A percentile compares a stretch with the other conserved stretches of the same genome.
Conservation (phyloP, 441 rosid genomes). For the Breynia disticha region DNA sequence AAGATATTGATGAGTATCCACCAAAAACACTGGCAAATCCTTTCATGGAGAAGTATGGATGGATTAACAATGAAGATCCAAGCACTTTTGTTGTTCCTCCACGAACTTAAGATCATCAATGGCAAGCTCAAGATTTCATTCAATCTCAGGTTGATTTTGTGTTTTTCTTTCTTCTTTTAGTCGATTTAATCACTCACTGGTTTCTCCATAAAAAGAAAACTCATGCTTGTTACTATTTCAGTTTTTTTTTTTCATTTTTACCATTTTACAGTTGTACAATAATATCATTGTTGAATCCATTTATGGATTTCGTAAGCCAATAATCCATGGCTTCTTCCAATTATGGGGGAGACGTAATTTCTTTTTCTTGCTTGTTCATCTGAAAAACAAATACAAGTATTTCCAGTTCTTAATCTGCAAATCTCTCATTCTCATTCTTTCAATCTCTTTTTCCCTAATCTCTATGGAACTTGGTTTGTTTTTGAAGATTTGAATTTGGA, state of each 20-base stretch:
- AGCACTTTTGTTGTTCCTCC: slow-evolving; percentile 32
- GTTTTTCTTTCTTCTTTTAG: no score
- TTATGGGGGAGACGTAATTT: slow-evolving; percentile 4
- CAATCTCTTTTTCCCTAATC: no score
- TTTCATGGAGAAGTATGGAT: slow-evolving; percentile 70
- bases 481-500: no score
- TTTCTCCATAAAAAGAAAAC: neutral
- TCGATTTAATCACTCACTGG: neutral
- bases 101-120: neutral
- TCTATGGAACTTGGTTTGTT: no score
- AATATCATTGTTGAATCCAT: slow-evolving; percentile 18
- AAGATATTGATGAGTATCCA: slow-evolving; percentile 59
- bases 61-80: slow-evolving; percentile 68
- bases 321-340: slow-evolving; percentile 12
- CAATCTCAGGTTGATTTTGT: neutral
- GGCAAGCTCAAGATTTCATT: neutral
- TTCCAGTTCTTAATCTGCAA: no score
- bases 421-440: no score
- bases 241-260: neutral
- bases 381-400: no score
- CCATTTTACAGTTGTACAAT: slow-evolving; percentile 4
- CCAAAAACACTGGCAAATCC: slow-evolving; percentile 50
- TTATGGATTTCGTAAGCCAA: slow-evolving; percentile 21
- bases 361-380: neutral
- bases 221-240: neutral